Base-by-base conservation (phyloP, 768 basidiomycete species). In the Mycena alexandri region DNA sequence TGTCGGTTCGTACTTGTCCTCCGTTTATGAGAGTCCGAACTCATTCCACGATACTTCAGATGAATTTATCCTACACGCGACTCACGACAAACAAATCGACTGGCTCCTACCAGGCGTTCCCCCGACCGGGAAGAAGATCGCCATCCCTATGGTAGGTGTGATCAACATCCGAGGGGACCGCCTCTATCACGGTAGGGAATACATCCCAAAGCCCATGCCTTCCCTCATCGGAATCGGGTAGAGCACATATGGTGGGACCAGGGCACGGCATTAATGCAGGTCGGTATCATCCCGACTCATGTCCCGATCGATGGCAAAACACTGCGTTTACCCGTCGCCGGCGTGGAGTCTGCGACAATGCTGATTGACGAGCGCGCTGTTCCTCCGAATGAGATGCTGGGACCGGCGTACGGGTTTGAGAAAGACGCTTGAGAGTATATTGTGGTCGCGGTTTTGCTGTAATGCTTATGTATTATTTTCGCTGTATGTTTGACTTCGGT, bases 51-150 rank as follows among this genome's bases (percentile, higher is more conserved):
- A 21, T 1, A 42, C 13, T 42, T 4, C 57, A 86, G 85, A 87
- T 63, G 87, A 87, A 74, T 86, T 87, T 63, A 79, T 88, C 16
- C 82, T 81, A 44, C 78, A 79, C 62, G 72, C 81, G 13, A 86
- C 85, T 5, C 85, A 86, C 57, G 81, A 83, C 69, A 78, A 76
- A 21, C 73, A 72, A 38, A 75, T 85, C 46, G 83, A 85, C 68
- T 86, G 83, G 82, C 75, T 86, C 16, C 80, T 88, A 21, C 87
- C 87, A 5, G 83, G 85, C 2, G 81, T 89, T 22, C 86, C 86
- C 5, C 81, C 86, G 0, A 87, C 84, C 2, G 83, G 83, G 16
- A 84, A 81, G 71, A 81, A 82, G 47, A 67, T 89, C 12, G 63
- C 78, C 1, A 80, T 89, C 54, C 87, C 87, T 3, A 85, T 87